Evolutionary conservation across 331 rosid genomes (phyloP).

Genomic region (Cucumis variabilis): DNA sequence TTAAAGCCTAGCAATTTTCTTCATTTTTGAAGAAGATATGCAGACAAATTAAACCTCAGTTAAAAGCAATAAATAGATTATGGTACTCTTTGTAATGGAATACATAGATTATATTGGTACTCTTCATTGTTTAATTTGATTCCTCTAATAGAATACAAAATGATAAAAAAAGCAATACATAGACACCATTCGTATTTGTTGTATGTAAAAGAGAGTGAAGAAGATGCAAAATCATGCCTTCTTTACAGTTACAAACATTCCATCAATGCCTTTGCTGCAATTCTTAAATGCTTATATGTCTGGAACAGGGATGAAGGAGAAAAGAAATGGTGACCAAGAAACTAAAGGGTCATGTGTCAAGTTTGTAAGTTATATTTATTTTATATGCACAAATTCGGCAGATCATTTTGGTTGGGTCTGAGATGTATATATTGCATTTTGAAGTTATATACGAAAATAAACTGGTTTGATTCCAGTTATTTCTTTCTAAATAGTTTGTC

Average conservation of each 20-base stretch:
- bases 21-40: background rate
- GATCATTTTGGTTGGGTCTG: conserved; percentile 7
- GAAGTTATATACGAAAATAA: conserved; percentile 19
- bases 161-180: no score
- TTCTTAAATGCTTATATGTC: background rate
- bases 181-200: conserved; percentile 64
- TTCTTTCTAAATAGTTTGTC: background rate
- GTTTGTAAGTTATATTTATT: conserved; percentile 7
- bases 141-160: background rate
- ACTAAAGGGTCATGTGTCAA: background rate
- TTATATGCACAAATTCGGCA: background rate
- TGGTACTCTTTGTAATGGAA: no score
- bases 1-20: background rate
- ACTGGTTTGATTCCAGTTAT: conserved; percentile 4
- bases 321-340: background rate
- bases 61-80: background rate
- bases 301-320: conserved; percentile 29
- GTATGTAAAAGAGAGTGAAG: conserved; percentile 64
- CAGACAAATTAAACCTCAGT: background rate
- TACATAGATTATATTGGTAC: no score
- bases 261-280: conserved; percentile 87
- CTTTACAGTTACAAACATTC: conserved; percentile 84
- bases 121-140: background rate
- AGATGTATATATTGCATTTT: conserved; percentile 6
- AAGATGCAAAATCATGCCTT: conserved; percentile 68